A percentile compares a stretch with the other conserved stretches of the same genome.
phyloP scores from a whole-genome alignment of 495 filamentous ascomycete genomes.

The Aspergillus cristatus region DNA sequence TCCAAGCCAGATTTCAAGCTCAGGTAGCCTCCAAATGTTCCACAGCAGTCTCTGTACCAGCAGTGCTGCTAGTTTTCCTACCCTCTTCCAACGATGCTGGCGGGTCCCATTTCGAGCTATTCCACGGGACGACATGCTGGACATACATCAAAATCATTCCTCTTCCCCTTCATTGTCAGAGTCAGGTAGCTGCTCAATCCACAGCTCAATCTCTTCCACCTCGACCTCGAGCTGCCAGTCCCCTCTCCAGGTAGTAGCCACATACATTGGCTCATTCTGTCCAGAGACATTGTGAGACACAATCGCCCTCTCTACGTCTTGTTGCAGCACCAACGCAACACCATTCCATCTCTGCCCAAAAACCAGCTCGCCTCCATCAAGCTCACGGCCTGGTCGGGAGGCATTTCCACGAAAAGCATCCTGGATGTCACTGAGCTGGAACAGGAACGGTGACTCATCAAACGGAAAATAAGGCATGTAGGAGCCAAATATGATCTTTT shows the following conservation, averaged over 20 bases:
- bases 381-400: conserved; percentile 12
- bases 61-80: too few relatives aligned
- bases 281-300: conserved; percentile 7
- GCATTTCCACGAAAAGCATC: conserved; percentile 14
- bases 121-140: conserved; percentile 41
- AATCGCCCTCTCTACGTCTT: conserved; percentile 5
- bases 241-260: conserved; percentile 3
- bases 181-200: conserved; percentile 5
- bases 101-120: too few relatives aligned
- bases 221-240: conserved; percentile 9
- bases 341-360: conserved; percentile 5
- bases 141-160: too few relatives aligned
- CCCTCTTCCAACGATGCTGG: too few relatives aligned
- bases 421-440: conserved; percentile 17
- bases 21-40: too few relatives aligned
- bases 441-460: conserved; percentile 8
- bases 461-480: conserved; percentile 10
- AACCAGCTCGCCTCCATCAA: conserved; percentile 4
- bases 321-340: not conserved
- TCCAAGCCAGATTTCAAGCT: too few relatives aligned
- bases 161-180: too few relatives aligned
- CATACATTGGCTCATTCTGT: not conserved
- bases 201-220: conserved; percentile 14
- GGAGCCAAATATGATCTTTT: conserved; percentile 9
- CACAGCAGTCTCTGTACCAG: too few relatives aligned